Evolutionary conservation across 2,329 filamentous ascomycete species (phyloP).

Genomic region (Coniella vitis): DNA sequence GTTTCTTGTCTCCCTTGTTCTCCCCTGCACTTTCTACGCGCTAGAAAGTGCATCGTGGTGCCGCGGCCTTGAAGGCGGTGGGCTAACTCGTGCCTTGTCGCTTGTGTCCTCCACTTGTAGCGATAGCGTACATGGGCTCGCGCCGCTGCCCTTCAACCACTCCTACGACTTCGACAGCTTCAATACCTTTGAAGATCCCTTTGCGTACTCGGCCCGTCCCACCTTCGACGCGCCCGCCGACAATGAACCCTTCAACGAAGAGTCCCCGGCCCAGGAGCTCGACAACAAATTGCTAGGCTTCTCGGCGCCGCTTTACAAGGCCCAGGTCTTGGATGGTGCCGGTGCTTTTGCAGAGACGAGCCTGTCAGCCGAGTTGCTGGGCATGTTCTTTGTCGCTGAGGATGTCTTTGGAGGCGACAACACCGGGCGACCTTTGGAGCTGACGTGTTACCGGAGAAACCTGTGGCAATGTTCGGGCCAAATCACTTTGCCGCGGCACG

Average conservation of each 20-base stretch:
- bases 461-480: conserved; percentile 91
- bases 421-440: conserved; percentile 58
- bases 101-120: conserved; percentile 21
- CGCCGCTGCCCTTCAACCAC: conserved; percentile 46
- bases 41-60: neutral
- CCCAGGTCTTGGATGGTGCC: conserved; percentile 57
- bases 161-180: conserved; percentile 56
- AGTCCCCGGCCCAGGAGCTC: conserved; percentile 46
- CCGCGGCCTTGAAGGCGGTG: too few species aligned
- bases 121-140: conserved; percentile 37
- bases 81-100: neutral
- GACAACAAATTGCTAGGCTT: conserved; percentile 72
- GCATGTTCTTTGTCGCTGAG: conserved; percentile 85
- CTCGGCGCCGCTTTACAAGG: conserved; percentile 54
- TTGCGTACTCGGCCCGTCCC: conserved; percentile 47
- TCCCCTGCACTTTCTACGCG: neutral
- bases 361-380: conserved; percentile 71
- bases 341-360: conserved; percentile 56
- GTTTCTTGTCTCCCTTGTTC: neutral
- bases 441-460: conserved; percentile 93
- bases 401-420: conserved; percentile 63
- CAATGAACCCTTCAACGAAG: conserved; percentile 28
- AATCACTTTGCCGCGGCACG: conserved; percentile 68
- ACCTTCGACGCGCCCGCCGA: conserved; percentile 35
- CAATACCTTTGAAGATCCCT: conserved; percentile 59